These are phyloP conservation scores for Aspergillus unguis DNA, from an alignment of 2,329 filamentous ascomycete genomes.

Conservation along the genomic window DNA sequence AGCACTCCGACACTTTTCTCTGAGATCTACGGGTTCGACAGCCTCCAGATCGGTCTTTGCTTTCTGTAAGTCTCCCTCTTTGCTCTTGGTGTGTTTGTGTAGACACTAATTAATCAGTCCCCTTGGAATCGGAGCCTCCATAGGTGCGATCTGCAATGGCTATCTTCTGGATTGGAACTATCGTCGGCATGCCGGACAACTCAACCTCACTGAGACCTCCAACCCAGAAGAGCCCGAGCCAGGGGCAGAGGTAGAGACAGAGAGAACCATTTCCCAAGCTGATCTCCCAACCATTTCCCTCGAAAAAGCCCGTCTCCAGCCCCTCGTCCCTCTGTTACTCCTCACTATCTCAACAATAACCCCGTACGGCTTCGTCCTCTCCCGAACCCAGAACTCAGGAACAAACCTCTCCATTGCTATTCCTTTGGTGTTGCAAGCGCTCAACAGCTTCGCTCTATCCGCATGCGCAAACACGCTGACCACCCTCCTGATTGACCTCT, in stretches of 20 bases:
- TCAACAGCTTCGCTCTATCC: slow-evolving; percentile 28
- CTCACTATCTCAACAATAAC: slow-evolving; percentile 25
- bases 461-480: slow-evolving; percentile 23
- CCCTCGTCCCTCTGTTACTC: slow-evolving; percentile 24
- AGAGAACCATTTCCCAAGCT: slow-evolving; percentile 4
- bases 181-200: slow-evolving; percentile 2
- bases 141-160: slow-evolving; percentile 23
- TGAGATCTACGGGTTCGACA: slow-evolving; percentile 34
- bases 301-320: slow-evolving; percentile 28
- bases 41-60: slow-evolving; percentile 25
- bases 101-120: slow-evolving; percentile 12
- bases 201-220: too few species aligned
- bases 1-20: slow-evolving; percentile 39
- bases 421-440: slow-evolving; percentile 31
- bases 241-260: too few species aligned
- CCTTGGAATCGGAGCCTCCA: slow-evolving; percentile 19
- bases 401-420: slow-evolving; percentile 18
- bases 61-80: slow-evolving; percentile 20
- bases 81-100: background rate
- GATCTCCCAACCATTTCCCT: slow-evolving; percentile 13
- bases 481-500: slow-evolving; percentile 31
- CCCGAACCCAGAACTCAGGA: slow-evolving; percentile 3
- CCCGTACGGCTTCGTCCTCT: slow-evolving; percentile 33
- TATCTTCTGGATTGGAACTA: slow-evolving; percentile 25
- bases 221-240: too few species aligned